Base-by-base conservation (phyloP, 805 yeast species). In the Starmerella roubikii region DNA sequence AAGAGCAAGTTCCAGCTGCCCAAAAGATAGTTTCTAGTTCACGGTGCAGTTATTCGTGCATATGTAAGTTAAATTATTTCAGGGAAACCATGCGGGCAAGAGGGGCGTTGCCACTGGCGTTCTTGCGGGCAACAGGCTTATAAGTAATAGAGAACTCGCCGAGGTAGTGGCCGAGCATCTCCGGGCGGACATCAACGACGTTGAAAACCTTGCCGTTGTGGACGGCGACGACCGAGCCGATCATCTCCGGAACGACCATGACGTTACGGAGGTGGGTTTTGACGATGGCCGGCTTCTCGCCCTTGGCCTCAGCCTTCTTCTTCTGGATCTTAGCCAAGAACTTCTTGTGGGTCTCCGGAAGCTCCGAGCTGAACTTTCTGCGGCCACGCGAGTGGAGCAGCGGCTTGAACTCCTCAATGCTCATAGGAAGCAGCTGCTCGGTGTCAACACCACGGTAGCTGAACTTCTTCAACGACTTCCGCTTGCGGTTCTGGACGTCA, bases 201-300 rank as follows among this genome's bases (percentile, higher is more conserved):
- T 88, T 88, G 93, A 91, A 91, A 59, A 74, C 83, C 76, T 91
- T 91, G 74, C 99, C 99, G 78, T 91, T 91, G 94, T 91, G 91
- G 60, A 91, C 81, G 73, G 96, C 96, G 59, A 91, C 78, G 56
- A 88, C 93, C 50, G 96, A 84, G 67, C 98, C 98, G 61, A 91
- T 85, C 98, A 91, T 91, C 78, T 91, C 99, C 72, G 99, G 99
- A 56, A 91, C 91, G 63, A 91, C 67, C 67, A 91, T 69, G 94
- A 86, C 84, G 81, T 86, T 86, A 80, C 98, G 88, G 68, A 91
- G 82, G 73, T 91, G 99, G 58, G 99, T 91, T 81, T 88, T 91
- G 72, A 91, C 97, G 54, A 74, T 71, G 57, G 88, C 78, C 68
- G 99, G 99, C 78, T 88, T 91, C 73, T 91, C 97, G 23, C 54